Evolutionary conservation across 2,329 filamentous ascomycete species (phyloP), one percentile per base, ranked within the genome.

Genomic region (Sphaerulina vaccinii): DNA sequence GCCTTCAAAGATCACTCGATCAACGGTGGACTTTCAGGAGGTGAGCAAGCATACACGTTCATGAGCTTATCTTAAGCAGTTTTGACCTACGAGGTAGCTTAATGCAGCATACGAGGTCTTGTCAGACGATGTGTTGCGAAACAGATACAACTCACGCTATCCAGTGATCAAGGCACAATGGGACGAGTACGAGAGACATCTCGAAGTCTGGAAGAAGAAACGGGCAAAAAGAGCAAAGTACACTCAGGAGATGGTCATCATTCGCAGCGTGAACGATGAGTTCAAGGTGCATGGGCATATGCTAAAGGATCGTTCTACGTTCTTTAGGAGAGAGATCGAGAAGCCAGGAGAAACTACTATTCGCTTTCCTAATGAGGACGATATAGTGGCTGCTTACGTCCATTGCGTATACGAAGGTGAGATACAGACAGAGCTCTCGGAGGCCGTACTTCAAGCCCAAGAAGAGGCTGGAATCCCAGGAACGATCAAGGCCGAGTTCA

Each of bases 301-400:
- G 18, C 36, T 49, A 8, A 35, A 23, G 9, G 37, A 29, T 8
- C 46, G 46, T 22, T 49, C 46, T 21, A 15, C 46, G 2, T 49
- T 32, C 36, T 49, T 32, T 8, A 39, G 29, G 22, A 19, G 3
- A 11, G 18, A 46, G 15, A 18, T 33, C 21, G 43, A 46, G 32
- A 19, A 11, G 3, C 18, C 11, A 22, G 18, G 18, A 7, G 18
- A 36, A 15, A 23, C 36, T 5, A 10, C 13, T 3, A 46, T 46
- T 23, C n/a, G 33, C 2, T 23, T 51, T 21, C 9, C 39, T 9
- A 37, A 46, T 16, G 42, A 52, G 10, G 42, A 41, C 37, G 49
- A 52, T 27, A 43, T 52, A 11, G 32, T 52, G n/a, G 29, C 27
- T 24, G 43, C 49, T 18, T 52, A 52, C 27, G 43, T 47, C 13